Conservation (phyloP, 129 eudicot genomes). For the Oenanthe sinensis region DNA sequence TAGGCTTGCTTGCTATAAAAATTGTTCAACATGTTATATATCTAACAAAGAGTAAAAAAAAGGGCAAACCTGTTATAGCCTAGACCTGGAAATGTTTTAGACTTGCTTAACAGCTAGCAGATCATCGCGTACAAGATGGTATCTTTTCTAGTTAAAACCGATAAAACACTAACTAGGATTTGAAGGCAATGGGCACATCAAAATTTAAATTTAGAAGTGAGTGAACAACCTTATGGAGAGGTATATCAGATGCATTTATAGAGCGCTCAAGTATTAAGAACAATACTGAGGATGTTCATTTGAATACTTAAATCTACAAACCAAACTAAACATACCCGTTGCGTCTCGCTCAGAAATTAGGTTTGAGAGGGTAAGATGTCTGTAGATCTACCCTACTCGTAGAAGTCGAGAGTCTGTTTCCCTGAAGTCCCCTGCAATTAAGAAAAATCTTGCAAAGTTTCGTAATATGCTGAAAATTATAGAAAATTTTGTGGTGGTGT, state of each 20-base stretch:
- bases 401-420: background rate
- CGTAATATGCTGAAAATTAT: background rate
- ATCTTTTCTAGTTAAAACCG: background rate
- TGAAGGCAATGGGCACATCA: background rate
- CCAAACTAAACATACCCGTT: background rate
- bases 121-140: background rate
- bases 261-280: background rate
- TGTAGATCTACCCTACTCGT: background rate
- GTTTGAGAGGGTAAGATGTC: background rate
- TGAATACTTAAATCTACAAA: background rate
- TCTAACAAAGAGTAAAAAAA: no score
- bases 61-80: background rate
- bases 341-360: background rate
- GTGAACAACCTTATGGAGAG: background rate
- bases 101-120: background rate
- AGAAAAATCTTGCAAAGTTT: background rate
- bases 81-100: background rate
- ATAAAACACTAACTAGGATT: background rate
- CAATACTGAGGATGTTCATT: background rate
- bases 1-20: no score
- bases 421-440: background rate
- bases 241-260: background rate
- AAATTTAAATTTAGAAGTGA: no score
- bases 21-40: no score
- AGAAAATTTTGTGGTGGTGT: background rate